Conservation (phyloP, 2,329 filamentous ascomycete species). For the Trichoderma lentiforme region DNA sequence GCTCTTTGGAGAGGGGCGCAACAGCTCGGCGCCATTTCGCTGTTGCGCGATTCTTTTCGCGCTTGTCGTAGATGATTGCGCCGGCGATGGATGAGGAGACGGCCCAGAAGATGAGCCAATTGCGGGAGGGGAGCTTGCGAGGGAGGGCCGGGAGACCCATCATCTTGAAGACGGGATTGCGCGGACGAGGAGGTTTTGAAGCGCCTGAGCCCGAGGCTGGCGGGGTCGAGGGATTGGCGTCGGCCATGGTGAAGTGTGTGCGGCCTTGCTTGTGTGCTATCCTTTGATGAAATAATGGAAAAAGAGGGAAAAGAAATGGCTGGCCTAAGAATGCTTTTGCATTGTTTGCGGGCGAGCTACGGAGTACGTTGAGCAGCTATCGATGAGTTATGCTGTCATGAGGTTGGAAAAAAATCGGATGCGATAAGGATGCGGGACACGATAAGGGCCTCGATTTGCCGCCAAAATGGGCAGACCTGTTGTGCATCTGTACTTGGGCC, state of each 20-base stretch:
- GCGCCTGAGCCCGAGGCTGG: not conserved
- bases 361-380: not conserved
- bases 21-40: slow-evolving; percentile 84
- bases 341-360: not conserved
- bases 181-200: slow-evolving; percentile 27
- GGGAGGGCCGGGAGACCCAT: slow-evolving; percentile 83
- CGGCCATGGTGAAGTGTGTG: slow-evolving; percentile 17
- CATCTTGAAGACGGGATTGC: slow-evolving; percentile 72
- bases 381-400: not conserved
- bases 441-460: slow-evolving; percentile 20
- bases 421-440: slow-evolving; percentile 25
- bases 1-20: slow-evolving; percentile 75
- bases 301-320: not conserved
- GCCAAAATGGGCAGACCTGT: not conserved
- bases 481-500: not conserved
- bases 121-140: slow-evolving; percentile 83
- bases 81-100: slow-evolving; percentile 73
- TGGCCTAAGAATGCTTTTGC: not conserved
- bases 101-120: slow-evolving; percentile 94
- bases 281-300: not conserved
- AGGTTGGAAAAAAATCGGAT: slow-evolving; percentile 23
- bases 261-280: not conserved
- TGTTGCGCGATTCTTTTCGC: slow-evolving; percentile 81
- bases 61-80: slow-evolving; percentile 86
- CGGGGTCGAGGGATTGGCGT: slow-evolving; percentile 15